Percentiles rank a stretch among this genome's conserved stretches.
Evolutionary conservation across 495 filamentous ascomycete species (phyloP).

Genomic region (Xylaria telfairii): DNA sequence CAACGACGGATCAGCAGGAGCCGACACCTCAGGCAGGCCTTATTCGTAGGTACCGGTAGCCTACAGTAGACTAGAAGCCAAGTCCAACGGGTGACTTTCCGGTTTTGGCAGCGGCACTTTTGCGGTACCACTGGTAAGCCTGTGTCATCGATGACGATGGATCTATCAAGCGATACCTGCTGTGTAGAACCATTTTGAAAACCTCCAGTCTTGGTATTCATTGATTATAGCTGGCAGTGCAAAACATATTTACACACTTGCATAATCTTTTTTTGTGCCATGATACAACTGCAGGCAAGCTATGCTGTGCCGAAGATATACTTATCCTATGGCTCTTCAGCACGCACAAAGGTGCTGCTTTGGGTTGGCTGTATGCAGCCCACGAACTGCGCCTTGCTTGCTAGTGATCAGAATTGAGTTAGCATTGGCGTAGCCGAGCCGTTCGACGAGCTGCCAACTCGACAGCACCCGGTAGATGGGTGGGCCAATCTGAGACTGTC

Average conservation of each 20-base stretch:
- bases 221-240: conserved; percentile 13
- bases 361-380: conserved; percentile 8
- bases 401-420: conserved; percentile 9
- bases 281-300: conserved; percentile 14
- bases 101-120: conserved; percentile 1
- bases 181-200: neutral
- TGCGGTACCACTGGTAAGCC: neutral
- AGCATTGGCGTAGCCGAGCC: conserved; percentile 1
- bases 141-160: neutral
- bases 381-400: conserved; percentile 24
- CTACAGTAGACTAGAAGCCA: neutral
- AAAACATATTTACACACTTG: conserved; percentile 15
- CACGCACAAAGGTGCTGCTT: neutral
- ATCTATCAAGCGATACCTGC: neutral
- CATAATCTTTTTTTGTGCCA: conserved; percentile 12
- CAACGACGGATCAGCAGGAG: conserved; percentile 7
- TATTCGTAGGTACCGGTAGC: neutral
- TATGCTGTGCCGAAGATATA: neutral
- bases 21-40: too few species aligned
- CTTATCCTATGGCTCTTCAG: neutral
- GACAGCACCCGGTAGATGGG: conserved; percentile 1
- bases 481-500: conserved; percentile 18
- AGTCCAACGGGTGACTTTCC: conserved; percentile 11
- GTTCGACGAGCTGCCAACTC: conserved; percentile 8
- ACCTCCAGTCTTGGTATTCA: neutral